Base-by-base conservation (phyloP, 2,329 filamentous ascomycete species). In the Fusarium torreyae region DNA sequence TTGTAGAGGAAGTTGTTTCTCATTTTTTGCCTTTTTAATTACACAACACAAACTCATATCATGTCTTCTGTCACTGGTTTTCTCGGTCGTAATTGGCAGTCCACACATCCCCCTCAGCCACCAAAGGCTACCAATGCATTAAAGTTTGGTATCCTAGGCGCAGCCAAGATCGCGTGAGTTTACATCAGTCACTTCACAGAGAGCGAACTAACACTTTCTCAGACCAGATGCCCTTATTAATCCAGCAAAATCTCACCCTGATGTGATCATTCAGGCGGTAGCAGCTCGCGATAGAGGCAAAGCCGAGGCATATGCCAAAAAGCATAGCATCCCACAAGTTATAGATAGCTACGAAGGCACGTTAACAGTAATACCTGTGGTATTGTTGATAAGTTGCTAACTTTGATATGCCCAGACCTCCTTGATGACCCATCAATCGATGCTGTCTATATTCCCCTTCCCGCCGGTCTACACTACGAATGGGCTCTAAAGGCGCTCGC, bases 81-180 rank as follows among this genome's bases (percentile, higher is more conserved):
- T 52, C 6, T 58, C 11, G 18, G 24, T 11, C 39, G 55, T 7
- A 58, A 55, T 22, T 43, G 38, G 36, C 55, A 43, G 6, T 13
- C 39, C 1, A 18, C 7, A 7, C 22, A 15, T 31, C 49, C 55
- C 2, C 39, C 55, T 2, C 22, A 54, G 6, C 31, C 31, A 38
- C 11, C 22, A n/a, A 57, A 57, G 49, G 42, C 28, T 7, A 3
- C 14, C 2, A 24, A 55, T 14, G 14, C 38, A 2, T 17, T 57
- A 1, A 57, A 44, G 9, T 55, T 57, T 15, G 55, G 49, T 4
- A 57, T 57, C 7, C 55, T 57, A 38, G 55, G 55, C 2, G 49
- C 48, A 9, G 55, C 55, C 7, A 57, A 57, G 4, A 44, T 57
- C 22, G 22, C 18, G 55, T 39, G 15, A 24, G 8, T 55, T 4